These are phyloP conservation scores for Aspergillus nomiae DNA, from an alignment of 2,329 filamentous ascomycete genomes.

Conservation along the genomic window DNA sequence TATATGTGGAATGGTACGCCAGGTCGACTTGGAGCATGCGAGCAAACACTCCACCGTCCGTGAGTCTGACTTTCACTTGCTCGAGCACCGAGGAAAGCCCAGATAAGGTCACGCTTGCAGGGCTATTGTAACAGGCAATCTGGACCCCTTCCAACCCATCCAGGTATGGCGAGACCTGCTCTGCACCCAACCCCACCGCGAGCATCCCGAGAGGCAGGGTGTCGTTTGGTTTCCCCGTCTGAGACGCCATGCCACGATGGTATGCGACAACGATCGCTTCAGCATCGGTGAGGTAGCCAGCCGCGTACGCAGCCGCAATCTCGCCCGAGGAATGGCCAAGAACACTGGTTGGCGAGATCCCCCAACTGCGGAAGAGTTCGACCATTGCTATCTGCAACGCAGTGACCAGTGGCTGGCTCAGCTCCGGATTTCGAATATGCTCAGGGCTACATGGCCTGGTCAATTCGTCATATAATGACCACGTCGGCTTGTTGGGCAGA, in stretches of 20 bases:
- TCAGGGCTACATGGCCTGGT: background rate
- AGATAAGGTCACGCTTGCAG: conserved; percentile 19
- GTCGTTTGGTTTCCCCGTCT: background rate
- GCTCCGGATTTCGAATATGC: background rate
- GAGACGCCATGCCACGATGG: conserved; percentile 37
- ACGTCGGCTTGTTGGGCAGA: conserved; percentile 4
- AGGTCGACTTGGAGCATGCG: conserved; percentile 20
- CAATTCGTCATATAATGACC: conserved; percentile 18
- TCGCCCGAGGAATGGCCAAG: conserved; percentile 55
- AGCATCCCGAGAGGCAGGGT: conserved; percentile 14
- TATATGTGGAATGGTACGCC: conserved; percentile 20
- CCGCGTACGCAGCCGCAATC: conserved; percentile 52
- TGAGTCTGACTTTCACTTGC: conserved; percentile 9
- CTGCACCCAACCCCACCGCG: conserved; percentile 16
- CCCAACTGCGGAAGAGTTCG: conserved; percentile 9
- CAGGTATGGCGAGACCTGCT: conserved; percentile 11
- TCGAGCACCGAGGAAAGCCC: conserved; percentile 10
- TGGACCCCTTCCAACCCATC: background rate
- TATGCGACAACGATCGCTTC: conserved; percentile 49
- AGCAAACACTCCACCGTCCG: conserved; percentile 7
- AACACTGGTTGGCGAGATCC: conserved; percentile 23
- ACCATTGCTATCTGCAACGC: conserved; percentile 22
- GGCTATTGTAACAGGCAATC: conserved; percentile 24
- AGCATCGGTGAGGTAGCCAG: conserved; percentile 41
- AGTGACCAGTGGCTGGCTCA: conserved; percentile 21